Base-by-base conservation (phyloP, 129 eudicot species). In the Helianthus tuberosus region DNA sequence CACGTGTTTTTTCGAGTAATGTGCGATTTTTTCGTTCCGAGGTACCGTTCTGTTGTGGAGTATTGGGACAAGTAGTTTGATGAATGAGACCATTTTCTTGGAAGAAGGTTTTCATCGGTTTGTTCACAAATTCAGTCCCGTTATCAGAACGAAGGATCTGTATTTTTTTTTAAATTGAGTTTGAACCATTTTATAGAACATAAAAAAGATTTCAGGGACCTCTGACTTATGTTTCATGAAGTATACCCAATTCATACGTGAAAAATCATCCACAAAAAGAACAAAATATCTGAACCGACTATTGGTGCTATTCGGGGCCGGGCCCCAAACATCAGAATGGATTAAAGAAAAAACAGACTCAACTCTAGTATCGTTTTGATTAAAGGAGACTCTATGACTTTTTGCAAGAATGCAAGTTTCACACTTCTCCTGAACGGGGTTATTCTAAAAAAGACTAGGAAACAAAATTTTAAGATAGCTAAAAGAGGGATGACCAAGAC, bases 331-430 rank as follows among this genome's bases (percentile, higher is more conserved):
- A 51, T 51, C 57, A 0, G 57, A 51, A n/a, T 51, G 20, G 8
- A 51, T 51, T 51, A 51, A 14, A 0, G 57, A 51, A 51, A 51
- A 51, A 51, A 51, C 20, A 51, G 23, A 51, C 0, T 51, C 20
- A 5, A 51, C 57, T 14, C 57, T 4, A 12, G 57, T 51, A 51
- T 51, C 3, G n/a, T 4, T 51, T 51, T 51, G 7, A 5, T n/a
- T 4, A 5, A 51, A 51, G 0, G 57, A 51, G 20, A n/a, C 57
- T 23, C 57, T 51, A 51, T n/a, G 57, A 51, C 6, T n/a, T 51
- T 51, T 51, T 51, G 57, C 57, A 51, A 51, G 23, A 51, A 51
- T 51, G 57, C 57, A 51, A 1, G 57, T 51, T n/a, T 51, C 57
- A 51, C 57, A 51, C 4, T 3, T 5, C 57, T 51, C 23, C 2